phyloP scores from a whole-genome alignment of 768 basidiomycete genomes.

The Tremella yokohamensis region DNA sequence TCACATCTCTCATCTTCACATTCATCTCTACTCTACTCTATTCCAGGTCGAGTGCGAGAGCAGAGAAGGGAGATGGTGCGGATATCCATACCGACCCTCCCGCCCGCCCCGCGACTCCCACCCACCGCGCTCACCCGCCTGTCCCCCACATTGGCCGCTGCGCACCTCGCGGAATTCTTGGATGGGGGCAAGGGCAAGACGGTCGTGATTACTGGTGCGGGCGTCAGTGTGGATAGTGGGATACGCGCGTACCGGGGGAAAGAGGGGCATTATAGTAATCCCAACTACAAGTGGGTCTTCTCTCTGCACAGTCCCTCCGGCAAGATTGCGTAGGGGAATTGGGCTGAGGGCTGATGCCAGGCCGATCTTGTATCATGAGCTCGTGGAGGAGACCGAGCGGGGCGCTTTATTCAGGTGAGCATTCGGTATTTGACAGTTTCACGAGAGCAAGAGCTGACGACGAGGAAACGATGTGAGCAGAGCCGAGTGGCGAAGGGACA shows the following conservation, averaged over 20 bases:
- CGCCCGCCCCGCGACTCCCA: constrained; percentile 27
- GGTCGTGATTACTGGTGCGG: constrained; percentile 79
- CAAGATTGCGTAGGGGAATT: too few species aligned
- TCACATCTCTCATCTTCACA: too few species aligned
- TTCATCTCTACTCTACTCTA: too few species aligned
- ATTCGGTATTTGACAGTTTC: background rate
- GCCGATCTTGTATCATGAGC: constrained; percentile 68
- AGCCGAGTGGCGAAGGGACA: background rate
- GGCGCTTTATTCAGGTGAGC: constrained; percentile 69
- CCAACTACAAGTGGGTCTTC: constrained; percentile 47
- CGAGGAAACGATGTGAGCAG: constrained; percentile 64
- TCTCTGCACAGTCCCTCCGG: background rate
- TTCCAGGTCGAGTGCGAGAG: too few species aligned
- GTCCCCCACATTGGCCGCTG: constrained; percentile 29
- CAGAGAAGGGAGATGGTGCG: constrained; percentile 23
- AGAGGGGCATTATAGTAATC: constrained; percentile 60
- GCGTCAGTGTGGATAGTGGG: constrained; percentile 91
- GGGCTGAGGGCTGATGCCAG: constrained; percentile 23
- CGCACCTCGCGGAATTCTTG: constrained; percentile 57
- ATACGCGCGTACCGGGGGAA: constrained; percentile 87
- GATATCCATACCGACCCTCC: constrained; percentile 50
- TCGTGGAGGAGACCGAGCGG: constrained; percentile 66
- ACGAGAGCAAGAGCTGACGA: constrained; percentile 1
- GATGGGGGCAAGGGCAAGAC: constrained; percentile 62
- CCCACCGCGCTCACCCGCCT: constrained; percentile 40